Evolutionary conservation across 768 basidiomycete species (phyloP).

Genomic region (Lentinus tigrinus): DNA sequence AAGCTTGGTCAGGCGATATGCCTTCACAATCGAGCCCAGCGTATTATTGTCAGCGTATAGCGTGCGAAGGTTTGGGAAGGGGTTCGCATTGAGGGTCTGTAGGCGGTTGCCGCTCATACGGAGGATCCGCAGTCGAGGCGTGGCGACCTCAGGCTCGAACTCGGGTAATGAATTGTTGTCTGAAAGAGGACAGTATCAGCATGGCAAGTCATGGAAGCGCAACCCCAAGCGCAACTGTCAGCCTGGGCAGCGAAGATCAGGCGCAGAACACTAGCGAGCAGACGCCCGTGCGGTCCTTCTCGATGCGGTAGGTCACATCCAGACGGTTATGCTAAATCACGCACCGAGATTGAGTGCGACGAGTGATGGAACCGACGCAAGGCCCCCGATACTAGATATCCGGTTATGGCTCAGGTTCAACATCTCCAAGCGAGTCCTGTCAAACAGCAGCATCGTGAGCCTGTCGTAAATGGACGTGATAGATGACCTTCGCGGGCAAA

Average conservation of each 20-base stretch:
- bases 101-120: conserved; percentile 83
- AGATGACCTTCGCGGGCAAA: conserved; percentile 12
- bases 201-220: neutral
- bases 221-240: conserved; percentile 4
- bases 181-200: conserved; percentile 31
- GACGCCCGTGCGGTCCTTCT: neutral
- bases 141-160: conserved; percentile 51
- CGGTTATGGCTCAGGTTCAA: conserved; percentile 80
- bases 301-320: conserved; percentile 11
- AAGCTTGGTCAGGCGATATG: conserved; percentile 63
- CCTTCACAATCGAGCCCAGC: conserved; percentile 49
- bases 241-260: conserved; percentile 4
- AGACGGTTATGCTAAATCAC: conserved; percentile 32
- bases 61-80: conserved; percentile 74
- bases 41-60: conserved; percentile 90
- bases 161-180: conserved; percentile 70
- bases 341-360: conserved; percentile 81
- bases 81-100: conserved; percentile 54
- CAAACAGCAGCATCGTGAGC: conserved; percentile 8
- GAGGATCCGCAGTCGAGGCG: conserved; percentile 78
- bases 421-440: conserved; percentile 64
- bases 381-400: conserved; percentile 54
- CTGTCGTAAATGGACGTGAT: conserved; percentile 17
- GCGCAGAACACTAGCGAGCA: neutral
- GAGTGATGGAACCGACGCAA: conserved; percentile 62